Base-by-base conservation (phyloP, 2,329 filamentous ascomycete species). In the Trichoderma koningii region DNA sequence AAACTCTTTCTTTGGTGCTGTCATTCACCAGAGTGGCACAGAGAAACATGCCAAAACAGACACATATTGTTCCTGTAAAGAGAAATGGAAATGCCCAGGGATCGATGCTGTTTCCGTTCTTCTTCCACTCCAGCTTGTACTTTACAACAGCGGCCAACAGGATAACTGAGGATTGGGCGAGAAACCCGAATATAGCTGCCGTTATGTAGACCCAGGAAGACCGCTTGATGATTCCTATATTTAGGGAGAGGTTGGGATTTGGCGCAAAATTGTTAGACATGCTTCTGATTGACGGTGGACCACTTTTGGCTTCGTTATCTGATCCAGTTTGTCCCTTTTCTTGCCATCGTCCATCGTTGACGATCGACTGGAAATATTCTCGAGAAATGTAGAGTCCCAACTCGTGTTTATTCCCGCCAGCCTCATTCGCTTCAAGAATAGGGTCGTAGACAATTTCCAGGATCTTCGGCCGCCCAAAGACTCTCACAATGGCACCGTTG, bases 381-480 rank as follows among this genome's bases (percentile, higher is more conserved):
- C 45, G 56, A 14, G 23, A 60, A 1, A 21, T n/a, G 15, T 60
- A 15, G 17, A 50, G 51, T 0, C 52, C 52, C 5, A 41, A 23
- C 2, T 21, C 12, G 7, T 17, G 14, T 2, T 55, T 15, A 17
- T 19, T 23, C 21, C 21, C 19, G 47, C 14, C 7, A 7, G 7
- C 10, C 9, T 42, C 34, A 1, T 26, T 21, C 5, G 52, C 23
- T 1, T n/a, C 41, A 38, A 38, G 34, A 3, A 14, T 4, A 5
- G 56, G 45, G n/a, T 60, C 56, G 15, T 60, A 60, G 2, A 60
- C 56, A 42, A 60, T n/a, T n/a, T 60, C 45, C 0, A 60, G 30
- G 1, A 60, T 60, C 3, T 60, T 60, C 6, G 56, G 56, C 0
- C 56, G 56, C 0, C 56, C 55, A 41, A 57, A 63, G 23, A 55